phyloP scores from a whole-genome alignment of 1,139 yeast species.

The Eremothecium gossypii region DNA sequence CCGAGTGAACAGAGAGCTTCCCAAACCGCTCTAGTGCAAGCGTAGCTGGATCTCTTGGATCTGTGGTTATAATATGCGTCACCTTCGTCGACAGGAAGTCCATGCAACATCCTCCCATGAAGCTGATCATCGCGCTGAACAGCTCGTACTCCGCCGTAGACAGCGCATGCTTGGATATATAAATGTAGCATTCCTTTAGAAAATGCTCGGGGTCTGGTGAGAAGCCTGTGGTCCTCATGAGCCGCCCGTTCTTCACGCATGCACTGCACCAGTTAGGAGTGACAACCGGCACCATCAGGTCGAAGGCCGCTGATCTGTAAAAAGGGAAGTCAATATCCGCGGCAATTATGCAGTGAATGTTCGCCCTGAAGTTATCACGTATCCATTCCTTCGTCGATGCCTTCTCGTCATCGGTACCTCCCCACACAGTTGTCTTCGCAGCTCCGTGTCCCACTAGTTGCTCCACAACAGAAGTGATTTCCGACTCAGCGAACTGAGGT shows the following conservation, averaged over 20 bases:
- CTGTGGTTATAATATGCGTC: conserved; percentile 65
- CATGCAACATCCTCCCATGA: conserved; percentile 66
- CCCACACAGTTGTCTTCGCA: conserved; percentile 13
- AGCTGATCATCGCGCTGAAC: conserved; percentile 46
- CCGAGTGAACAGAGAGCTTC: conserved; percentile 45
- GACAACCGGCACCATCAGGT: conserved; percentile 60
- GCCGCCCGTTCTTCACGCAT: conserved; percentile 37
- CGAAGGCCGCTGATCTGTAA: conserved; percentile 39
- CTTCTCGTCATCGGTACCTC: not conserved
- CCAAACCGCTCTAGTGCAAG: conserved; percentile 32
- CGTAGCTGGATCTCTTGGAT: conserved; percentile 41
- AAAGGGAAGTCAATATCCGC: conserved; percentile 45
- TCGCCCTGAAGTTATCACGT: conserved; percentile 7
- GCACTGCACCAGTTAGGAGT: conserved; percentile 55
- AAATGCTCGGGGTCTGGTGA: conserved; percentile 66
- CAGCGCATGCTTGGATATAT: conserved; percentile 48
- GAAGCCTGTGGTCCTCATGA: conserved; percentile 38
- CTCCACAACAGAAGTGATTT: conserved; percentile 21
- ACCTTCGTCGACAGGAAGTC: conserved; percentile 60
- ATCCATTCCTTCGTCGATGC: conserved; percentile 12
- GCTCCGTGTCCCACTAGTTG: conserved; percentile 21
- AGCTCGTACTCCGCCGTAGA: conserved; percentile 59
- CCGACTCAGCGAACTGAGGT: conserved; percentile 23
- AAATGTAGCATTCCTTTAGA: conserved; percentile 51
- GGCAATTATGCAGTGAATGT: conserved; percentile 47